Evolutionary conservation across 331 rosid species (phyloP).

Genomic region (Malus hybrid): DNA sequence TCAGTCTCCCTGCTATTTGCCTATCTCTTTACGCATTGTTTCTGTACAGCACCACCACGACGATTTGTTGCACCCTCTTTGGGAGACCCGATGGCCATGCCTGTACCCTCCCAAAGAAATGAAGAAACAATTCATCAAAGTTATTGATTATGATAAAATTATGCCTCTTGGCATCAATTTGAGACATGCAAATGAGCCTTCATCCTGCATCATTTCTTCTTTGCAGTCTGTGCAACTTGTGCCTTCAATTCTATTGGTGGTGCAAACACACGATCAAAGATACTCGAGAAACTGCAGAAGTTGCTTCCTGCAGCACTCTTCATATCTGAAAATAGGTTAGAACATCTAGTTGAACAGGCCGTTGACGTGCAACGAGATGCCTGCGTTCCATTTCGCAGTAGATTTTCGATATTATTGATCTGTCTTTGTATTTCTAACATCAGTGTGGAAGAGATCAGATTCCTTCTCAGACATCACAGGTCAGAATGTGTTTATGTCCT

Average conservation of each 20-base stretch:
- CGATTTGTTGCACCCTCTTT: neutral
- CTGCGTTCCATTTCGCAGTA: neutral
- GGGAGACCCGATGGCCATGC: constrained; percentile 1
- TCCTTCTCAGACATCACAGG: constrained; percentile 12
- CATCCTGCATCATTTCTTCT: neutral
- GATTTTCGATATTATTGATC: neutral
- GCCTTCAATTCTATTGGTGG: constrained; percentile 2
- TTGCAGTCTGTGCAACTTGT: neutral
- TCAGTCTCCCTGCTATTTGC: neutral
- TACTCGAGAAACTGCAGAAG: constrained; percentile 3
- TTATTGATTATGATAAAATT: neutral
- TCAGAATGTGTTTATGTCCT: neutral
- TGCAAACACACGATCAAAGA: constrained; percentile 5
- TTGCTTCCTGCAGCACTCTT: constrained; percentile 9
- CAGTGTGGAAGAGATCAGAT: constrained; percentile 9
- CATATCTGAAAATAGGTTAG: neutral
- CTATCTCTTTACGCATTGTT: neutral
- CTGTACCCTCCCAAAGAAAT: constrained; percentile 7
- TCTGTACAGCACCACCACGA: neutral
- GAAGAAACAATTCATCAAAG: neutral
- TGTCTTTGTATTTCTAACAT: constrained; percentile 6
- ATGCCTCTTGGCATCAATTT: constrained; percentile 6
- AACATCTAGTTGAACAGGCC: constrained; percentile 10
- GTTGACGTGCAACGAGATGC: constrained; percentile 15
- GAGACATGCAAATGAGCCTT: neutral